Conservation (phyloP, 768 basidiomycete genomes). For the Lactifluus piperatus region DNA sequence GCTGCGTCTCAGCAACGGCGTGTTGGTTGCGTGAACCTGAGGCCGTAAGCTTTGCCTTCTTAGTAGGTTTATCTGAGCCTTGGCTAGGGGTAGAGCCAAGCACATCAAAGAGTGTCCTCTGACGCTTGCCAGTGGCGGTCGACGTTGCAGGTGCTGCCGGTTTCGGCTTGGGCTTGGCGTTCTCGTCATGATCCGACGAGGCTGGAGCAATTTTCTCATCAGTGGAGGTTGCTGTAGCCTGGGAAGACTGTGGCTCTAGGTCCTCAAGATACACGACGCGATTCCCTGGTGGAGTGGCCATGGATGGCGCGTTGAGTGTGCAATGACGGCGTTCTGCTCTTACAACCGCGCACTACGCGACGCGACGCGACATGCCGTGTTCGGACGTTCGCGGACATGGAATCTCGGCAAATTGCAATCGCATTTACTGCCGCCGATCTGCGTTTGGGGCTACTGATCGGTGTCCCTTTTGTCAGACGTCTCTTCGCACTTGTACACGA, state of each 20-base stretch:
- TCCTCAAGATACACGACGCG: conserved; percentile 30
- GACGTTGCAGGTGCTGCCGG: conserved; percentile 1
- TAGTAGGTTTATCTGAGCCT: conserved; percentile 30
- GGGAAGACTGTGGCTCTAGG: conserved; percentile 20
- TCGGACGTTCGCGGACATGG: conserved; percentile 11
- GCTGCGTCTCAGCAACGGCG: neutral
- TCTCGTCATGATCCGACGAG: neutral
- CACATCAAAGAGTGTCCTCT: conserved; percentile 62
- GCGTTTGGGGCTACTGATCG: neutral
- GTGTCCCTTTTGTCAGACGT: too few species aligned
- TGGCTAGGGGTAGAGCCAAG: conserved; percentile 31
- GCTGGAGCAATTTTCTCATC: neutral
- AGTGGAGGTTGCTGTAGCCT: neutral
- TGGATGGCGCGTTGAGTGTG: neutral
- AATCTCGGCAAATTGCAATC: conserved; percentile 8
- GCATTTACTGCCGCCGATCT: neutral
- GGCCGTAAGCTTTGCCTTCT: conserved; percentile 37
- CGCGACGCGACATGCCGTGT: neutral
- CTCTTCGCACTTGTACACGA: too few species aligned
- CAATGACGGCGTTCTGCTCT: neutral
- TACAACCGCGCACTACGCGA: conserved; percentile 6
- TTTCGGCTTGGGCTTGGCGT: conserved; percentile 1
- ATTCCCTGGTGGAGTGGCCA: neutral
- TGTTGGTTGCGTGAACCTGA: conserved; percentile 3
- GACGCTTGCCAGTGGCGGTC: conserved; percentile 35